Base-by-base conservation (phyloP, 2,329 filamentous ascomycete species). In the Ascochyta pisi region DNA sequence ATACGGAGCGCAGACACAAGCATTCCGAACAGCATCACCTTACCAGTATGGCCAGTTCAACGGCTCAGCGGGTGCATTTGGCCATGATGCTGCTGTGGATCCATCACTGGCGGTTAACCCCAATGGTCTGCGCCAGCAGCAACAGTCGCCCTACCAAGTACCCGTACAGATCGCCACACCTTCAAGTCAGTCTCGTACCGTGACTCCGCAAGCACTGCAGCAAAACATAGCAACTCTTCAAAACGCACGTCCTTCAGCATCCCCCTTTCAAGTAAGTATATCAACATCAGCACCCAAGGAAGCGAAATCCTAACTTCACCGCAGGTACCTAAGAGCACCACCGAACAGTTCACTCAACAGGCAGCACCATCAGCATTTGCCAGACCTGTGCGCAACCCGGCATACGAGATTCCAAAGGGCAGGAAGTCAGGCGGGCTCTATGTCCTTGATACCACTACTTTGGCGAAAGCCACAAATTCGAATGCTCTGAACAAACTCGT, bases 391-490 rank as follows among this genome's bases (percentile, higher is more conserved):
- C 66, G 57, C 37, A 67, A 70, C 31, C 68, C 71, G 47, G 65
- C 63, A 9, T 74, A 67, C 64, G 67, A 73, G 10, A 64, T 73
- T 45, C 74, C 74, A 16, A 71, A 67, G 45, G 72, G 71, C 44
- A 73, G 65, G 55, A 65, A 64, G 51, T 68, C 67, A 26, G 79
- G 78, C 50, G 73, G 73, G 35, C 78, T 81, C 47, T 70, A 71
- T 58, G 68, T 79, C 54, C 70, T 79, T 61, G 74, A 79, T 61
- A 72, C 73, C 54, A 69, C 76, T 60, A 65, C 72, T 27, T 65
- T 82, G 26, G 71, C 72, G 33, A 74, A 74, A 60, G 75, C 75
- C 16, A 82, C 79, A 27, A 78, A 78, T 43, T 80, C 79, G 31
- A 70, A 65, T 63, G 68, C 76, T 16, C 60, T 82, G 61, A 75